phyloP scores from a whole-genome alignment of 2,329 filamentous ascomycete species.

The Apiospora saccharicola region DNA sequence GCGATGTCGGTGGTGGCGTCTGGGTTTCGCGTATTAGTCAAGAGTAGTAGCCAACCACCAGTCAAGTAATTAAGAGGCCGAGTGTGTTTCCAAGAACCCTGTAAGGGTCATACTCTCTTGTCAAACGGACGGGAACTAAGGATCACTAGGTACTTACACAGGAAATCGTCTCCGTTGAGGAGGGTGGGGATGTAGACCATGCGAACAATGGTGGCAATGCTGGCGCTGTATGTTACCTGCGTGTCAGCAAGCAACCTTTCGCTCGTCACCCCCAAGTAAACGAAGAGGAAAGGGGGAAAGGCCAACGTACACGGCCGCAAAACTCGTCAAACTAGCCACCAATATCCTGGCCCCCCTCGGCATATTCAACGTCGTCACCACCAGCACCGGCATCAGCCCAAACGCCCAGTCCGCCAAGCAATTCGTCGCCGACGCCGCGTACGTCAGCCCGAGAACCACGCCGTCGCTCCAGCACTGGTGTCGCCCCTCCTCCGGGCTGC shows the following conservation, averaged over 20 bases:
- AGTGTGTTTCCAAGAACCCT: too few species aligned
- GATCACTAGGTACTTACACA: too few species aligned
- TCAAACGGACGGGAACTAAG: background rate
- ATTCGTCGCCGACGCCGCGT: slow-evolving; percentile 22
- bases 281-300: background rate
- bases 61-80: too few species aligned
- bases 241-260: background rate
- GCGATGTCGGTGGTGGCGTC: background rate
- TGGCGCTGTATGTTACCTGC: background rate
- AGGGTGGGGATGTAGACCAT: background rate
- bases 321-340: slow-evolving; percentile 21
- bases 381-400: slow-evolving; percentile 24
- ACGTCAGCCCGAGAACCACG: slow-evolving; percentile 20
- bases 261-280: background rate
- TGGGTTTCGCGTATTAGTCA: background rate
- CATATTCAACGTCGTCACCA: slow-evolving; percentile 24
- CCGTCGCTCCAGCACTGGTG: slow-evolving; percentile 25
- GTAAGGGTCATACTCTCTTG: too few species aligned
- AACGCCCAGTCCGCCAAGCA: slow-evolving; percentile 22
- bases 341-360: slow-evolving; percentile 20
- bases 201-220: background rate
- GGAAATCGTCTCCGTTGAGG: slow-evolving; percentile 25
- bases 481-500: too few species aligned
- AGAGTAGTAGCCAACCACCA: too few species aligned
- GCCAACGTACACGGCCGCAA: slow-evolving; percentile 21